Base-by-base conservation (phyloP, 148 eudicot genomes). In the Drosera capensis region DNA sequence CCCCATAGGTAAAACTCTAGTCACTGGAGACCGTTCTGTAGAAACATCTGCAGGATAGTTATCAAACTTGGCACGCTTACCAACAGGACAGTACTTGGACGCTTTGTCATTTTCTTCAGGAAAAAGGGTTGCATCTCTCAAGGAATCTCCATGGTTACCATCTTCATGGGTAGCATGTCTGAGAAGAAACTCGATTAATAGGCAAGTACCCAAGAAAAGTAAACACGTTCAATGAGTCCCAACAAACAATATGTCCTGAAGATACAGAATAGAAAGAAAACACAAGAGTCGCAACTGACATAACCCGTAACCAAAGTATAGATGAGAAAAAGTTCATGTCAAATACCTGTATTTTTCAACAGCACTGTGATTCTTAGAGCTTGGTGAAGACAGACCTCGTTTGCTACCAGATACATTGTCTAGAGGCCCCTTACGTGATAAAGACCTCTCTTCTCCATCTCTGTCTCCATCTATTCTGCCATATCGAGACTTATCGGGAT, bases 91-190 rank as follows among this genome's bases (percentile, higher is more conserved):
- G 37, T 78, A 65, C 67, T 65, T 49, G 23, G 83, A 60, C 45
- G 54, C 44, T 49, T 62, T 79, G 40, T 79, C 94, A 28, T 38
- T 38, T 46, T 51, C 42, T 44, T 55, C 23, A 19, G 45, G 20
- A 1, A 48, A 42, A 51, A 51, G 15, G 54, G 28, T 56, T 16
- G 77, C 82, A 40, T 46, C 39, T 41, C 8, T 7, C 8, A 41
- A 11, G 14, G 90, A 63, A 54, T 82, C 94, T 55, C 77, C 69
- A 48, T 66, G 57, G 66, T 70, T 82, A 0, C 75, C 36, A 31
- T 80, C 90, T 39, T 88, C 96, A 45, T 66, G 86, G 52, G 62
- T 67, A 18, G 66, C 57, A 51, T 53, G 55, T 77, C 96, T 88
- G 65, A 63, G 59, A 42, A 18, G 31, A 46, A 7, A 45, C 41